A percentile compares a stretch with the other conserved stretches of the same genome.
Conservation (phyloP, 2,329 filamentous ascomycete genomes). For the Cladosporium sp. region DNA sequence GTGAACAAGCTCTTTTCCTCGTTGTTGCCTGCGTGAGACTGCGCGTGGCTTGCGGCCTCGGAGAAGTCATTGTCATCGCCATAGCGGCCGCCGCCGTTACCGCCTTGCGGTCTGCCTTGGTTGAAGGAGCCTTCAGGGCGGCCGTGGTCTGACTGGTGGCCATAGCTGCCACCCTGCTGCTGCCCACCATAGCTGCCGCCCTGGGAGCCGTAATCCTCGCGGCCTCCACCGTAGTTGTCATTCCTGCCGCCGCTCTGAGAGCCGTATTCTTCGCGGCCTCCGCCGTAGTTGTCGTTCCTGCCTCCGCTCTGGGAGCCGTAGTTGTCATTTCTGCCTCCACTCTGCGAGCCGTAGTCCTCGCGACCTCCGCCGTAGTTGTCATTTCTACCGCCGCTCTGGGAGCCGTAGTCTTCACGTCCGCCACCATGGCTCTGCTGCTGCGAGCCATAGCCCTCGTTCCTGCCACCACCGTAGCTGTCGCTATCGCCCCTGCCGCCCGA, state of each 20-base stretch:
- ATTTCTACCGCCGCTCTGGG: background rate
- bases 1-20: slow-evolving; percentile 54
- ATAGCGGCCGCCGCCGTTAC: slow-evolving; percentile 39
- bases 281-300: slow-evolving; percentile 11
- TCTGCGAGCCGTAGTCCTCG: background rate
- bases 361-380: background rate
- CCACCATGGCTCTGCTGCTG: too few relatives aligned
- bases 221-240: slow-evolving; percentile 14
- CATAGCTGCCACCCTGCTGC: slow-evolving; percentile 21
- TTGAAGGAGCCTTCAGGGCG: slow-evolving; percentile 27
- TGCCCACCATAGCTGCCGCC: slow-evolving; percentile 21
- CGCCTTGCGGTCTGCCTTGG: slow-evolving; percentile 37
- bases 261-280: background rate
- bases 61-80: slow-evolving; percentile 49
- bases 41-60: slow-evolving; percentile 52
- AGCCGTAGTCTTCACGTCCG: too few relatives aligned
- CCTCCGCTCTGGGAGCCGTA: slow-evolving; percentile 17
- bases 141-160: slow-evolving; percentile 28
- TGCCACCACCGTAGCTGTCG: slow-evolving; percentile 16
- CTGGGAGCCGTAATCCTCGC: slow-evolving; percentile 14
- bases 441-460: background rate
- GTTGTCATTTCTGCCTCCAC: slow-evolving; percentile 6
- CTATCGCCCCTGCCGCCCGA: slow-evolving; percentile 8
- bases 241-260: slow-evolving; percentile 15
- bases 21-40: slow-evolving; percentile 48